phyloP scores from a whole-genome alignment of 1,139 yeast genomes.

The Candida sanyaensis region DNA sequence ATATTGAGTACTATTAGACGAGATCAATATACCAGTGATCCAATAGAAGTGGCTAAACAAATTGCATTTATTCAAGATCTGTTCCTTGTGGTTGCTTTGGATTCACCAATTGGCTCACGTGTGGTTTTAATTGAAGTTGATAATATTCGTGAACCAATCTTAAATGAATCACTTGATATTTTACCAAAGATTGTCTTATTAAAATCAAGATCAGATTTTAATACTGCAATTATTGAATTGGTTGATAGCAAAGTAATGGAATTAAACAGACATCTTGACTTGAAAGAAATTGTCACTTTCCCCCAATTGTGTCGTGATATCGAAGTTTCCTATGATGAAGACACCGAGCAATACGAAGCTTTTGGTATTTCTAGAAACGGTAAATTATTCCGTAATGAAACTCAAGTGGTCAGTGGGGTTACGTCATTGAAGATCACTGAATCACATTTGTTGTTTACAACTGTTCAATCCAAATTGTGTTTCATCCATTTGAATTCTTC shows the following conservation, averaged over 20 bases:
- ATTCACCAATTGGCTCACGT: conserved; percentile 48
- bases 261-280: conserved; percentile 28
- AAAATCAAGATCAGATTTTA: conserved; percentile 57
- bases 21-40: conserved; percentile 27
- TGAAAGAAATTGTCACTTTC: conserved; percentile 45
- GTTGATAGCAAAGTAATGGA: conserved; percentile 62
- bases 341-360: conserved; percentile 35
- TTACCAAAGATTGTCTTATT: conserved; percentile 55
- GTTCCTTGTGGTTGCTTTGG: conserved; percentile 58
- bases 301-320: conserved; percentile 73
- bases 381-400: conserved; percentile 65
- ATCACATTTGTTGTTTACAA: conserved; percentile 75
- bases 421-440: conserved; percentile 81
- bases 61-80: conserved; percentile 56
- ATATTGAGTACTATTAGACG: conserved; percentile 37
- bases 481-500: conserved; percentile 69
- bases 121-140: conserved; percentile 52
- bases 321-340: conserved; percentile 42
- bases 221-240: conserved; percentile 56
- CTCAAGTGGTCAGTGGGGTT: conserved; percentile 70
- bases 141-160: conserved; percentile 36
- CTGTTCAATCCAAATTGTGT: conserved; percentile 82
- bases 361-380: conserved; percentile 79
- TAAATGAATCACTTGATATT: conserved; percentile 44
- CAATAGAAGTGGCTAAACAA: conserved; percentile 59